phyloP scores from a whole-genome alignment of 768 basidiomycete species.

The Suillus subluteus region DNA sequence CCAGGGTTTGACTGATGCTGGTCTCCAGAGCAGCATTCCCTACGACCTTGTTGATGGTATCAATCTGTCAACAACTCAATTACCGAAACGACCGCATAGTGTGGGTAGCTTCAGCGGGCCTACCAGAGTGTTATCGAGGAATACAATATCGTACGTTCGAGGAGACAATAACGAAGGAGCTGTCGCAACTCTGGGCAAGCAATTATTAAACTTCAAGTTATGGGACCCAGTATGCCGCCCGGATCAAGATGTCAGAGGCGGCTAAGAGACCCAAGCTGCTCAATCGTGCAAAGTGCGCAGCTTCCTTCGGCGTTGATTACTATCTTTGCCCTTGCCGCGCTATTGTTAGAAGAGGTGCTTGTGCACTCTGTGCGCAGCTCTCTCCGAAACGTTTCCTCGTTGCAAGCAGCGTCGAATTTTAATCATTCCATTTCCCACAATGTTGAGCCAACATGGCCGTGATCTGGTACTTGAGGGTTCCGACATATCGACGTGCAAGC shows the following conservation, averaged over 20 bases:
- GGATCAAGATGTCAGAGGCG: slow-evolving; percentile 39
- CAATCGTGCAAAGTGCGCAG: background rate
- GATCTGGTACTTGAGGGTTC: background rate
- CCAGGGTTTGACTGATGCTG: background rate
- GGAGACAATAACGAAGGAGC: slow-evolving; percentile 27
- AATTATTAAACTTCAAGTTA: slow-evolving; percentile 40
- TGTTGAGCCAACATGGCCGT: background rate
- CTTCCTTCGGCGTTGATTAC: background rate
- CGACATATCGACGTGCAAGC: background rate
- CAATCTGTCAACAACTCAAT: slow-evolving; percentile 40
- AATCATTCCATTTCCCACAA: background rate
- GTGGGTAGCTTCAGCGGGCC: slow-evolving; percentile 13
- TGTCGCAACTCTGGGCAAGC: slow-evolving; percentile 35
- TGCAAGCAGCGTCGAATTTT: background rate
- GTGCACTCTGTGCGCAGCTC: background rate
- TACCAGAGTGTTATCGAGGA: slow-evolving; percentile 48
- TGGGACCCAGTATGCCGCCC: slow-evolving; percentile 56
- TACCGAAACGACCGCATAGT: slow-evolving; percentile 34
- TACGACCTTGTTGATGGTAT: slow-evolving; percentile 51
- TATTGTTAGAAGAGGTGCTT: background rate
- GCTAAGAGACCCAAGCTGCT: slow-evolving; percentile 18
- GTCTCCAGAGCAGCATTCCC: slow-evolving; percentile 48
- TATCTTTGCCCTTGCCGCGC: background rate
- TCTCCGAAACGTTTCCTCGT: background rate
- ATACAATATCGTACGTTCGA: slow-evolving; percentile 49